A percentile compares a stretch with the other conserved stretches of the same genome.
Evolutionary conservation across 257 asterid species (phyloP).

Genomic region (Capsicum chinense): DNA sequence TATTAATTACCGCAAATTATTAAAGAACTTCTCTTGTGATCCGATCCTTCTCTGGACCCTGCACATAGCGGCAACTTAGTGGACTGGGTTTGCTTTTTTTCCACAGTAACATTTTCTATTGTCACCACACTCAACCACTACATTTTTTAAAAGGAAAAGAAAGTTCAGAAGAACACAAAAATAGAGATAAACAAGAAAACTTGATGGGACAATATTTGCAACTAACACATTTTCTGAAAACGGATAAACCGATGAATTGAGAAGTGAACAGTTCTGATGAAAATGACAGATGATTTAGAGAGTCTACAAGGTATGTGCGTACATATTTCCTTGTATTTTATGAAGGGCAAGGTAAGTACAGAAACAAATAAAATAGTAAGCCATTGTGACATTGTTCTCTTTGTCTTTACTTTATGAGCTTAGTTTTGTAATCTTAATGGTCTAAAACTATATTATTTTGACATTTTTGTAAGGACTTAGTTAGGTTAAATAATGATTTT

Average conservation of each 20-base stretch:
- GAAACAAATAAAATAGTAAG: too few relatives aligned
- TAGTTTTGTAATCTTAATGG: too few relatives aligned
- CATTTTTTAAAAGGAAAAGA: not conserved
- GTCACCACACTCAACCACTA: not conserved
- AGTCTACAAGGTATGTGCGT: not conserved
- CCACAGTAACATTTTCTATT: not conserved
- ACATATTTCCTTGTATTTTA: not conserved
- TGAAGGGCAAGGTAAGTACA: not conserved
- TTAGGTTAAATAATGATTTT: not conserved
- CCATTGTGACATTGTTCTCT: too few relatives aligned
- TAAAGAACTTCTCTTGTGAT: too few relatives aligned
- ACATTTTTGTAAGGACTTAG: not conserved
- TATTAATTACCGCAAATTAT: too few relatives aligned
- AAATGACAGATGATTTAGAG: not conserved
- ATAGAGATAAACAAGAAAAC: not conserved
- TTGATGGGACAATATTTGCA: not conserved
- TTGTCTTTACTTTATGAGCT: too few relatives aligned
- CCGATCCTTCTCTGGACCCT: too few relatives aligned
- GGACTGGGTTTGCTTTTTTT: too few relatives aligned
- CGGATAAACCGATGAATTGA: not conserved
- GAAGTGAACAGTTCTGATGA: not conserved
- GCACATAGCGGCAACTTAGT: too few relatives aligned
- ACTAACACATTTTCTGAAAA: not conserved
- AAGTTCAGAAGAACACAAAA: not conserved
- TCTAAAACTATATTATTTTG: too few relatives aligned